Conservation (phyloP, 306 rosid species). For the Morella rubra region DNA sequence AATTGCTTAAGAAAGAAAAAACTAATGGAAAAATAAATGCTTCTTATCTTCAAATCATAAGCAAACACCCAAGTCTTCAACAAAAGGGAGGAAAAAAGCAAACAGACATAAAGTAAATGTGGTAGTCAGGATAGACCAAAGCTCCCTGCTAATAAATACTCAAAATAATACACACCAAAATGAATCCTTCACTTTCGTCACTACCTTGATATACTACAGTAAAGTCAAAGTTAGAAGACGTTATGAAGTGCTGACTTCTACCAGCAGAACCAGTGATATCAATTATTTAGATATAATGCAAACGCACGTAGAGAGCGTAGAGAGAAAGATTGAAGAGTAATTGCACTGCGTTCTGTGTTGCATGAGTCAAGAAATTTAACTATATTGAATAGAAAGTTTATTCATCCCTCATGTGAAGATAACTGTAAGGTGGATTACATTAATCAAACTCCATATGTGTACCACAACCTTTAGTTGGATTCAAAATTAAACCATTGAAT, state of each 20-base stretch:
- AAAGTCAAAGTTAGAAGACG: background rate
- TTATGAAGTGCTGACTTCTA: background rate
- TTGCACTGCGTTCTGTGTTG: background rate
- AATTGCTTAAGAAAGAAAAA: slow-evolving; percentile 5
- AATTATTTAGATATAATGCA: background rate
- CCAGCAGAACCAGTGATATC: background rate
- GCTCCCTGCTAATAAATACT: background rate
- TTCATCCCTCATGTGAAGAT: background rate
- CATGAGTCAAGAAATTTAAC: background rate
- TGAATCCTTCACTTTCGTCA: background rate
- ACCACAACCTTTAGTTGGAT: background rate
- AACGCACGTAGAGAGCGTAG: background rate
- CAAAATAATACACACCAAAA: background rate
- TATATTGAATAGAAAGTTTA: background rate
- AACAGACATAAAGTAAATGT: background rate
- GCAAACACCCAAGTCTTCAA: slow-evolving; percentile 3
- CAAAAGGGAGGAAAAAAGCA: background rate
- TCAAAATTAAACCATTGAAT: background rate
- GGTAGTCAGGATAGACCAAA: background rate
- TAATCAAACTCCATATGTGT: background rate
- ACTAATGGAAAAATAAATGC: background rate
- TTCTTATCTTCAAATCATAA: background rate
- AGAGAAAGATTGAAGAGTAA: background rate
- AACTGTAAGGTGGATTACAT: background rate
- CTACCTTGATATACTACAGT: background rate